A percentile compares a stretch with the other conserved stretches of the same genome.
phyloP scores from a whole-genome alignment of 2,329 filamentous ascomycete species.

The Beauveria bassiana region DNA sequence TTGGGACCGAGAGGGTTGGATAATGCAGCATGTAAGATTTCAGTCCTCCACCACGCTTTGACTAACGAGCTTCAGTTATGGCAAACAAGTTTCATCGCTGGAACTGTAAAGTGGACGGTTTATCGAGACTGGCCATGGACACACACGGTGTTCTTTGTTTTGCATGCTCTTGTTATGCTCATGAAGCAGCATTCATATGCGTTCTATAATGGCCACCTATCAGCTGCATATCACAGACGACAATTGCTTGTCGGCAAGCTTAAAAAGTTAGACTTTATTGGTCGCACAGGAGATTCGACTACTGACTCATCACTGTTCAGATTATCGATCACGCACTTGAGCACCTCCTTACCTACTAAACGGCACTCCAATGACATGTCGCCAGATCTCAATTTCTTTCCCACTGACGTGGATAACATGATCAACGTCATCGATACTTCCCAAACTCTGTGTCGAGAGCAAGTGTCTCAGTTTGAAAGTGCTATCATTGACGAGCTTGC shows the following conservation, averaged over 20 bases:
- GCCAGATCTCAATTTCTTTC: background rate
- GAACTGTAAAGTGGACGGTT: conserved; percentile 57
- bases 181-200: conserved; percentile 82
- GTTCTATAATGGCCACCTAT: conserved; percentile 71
- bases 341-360: background rate
- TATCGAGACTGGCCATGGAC: conserved; percentile 76
- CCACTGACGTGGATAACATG: conserved; percentile 44
- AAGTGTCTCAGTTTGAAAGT: conserved; percentile 56
- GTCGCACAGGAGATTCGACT: conserved; percentile 37
- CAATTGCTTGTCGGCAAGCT: conserved; percentile 38
- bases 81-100: conserved; percentile 57
- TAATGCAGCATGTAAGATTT: conserved; percentile 56
- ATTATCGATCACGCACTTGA: background rate
- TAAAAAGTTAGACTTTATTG: conserved; percentile 48
- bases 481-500: conserved; percentile 62
- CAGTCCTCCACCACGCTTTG: background rate
- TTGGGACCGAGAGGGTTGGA: conserved; percentile 64
- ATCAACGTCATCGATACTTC: conserved; percentile 54
- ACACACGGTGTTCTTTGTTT: conserved; percentile 68
- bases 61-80: conserved; percentile 43
- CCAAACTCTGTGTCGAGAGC: conserved; percentile 50
- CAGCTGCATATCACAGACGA: conserved; percentile 47
- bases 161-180: conserved; percentile 66
- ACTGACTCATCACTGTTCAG: background rate
- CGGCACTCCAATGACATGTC: background rate